Conservation (phyloP, 208 protist species). For the Spongospora subterranea region DNA sequence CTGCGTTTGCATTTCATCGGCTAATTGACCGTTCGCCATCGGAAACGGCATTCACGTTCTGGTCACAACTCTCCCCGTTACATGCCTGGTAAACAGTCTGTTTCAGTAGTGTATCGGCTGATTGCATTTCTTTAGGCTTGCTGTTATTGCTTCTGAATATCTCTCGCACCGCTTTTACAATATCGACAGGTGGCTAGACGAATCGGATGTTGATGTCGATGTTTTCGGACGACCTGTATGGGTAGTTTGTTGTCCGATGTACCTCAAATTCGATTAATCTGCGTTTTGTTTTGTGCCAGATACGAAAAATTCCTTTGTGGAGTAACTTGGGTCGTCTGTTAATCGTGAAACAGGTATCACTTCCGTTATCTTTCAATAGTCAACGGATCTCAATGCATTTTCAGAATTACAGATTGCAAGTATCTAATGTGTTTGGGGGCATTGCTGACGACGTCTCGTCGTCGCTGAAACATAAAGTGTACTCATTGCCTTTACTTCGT, state of each 20-base stretch:
- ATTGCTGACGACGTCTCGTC: not conserved
- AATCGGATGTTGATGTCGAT: not conserved
- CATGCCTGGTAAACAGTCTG: not conserved
- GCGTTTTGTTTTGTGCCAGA: not conserved
- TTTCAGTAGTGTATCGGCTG: not conserved
- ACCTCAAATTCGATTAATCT: no score
- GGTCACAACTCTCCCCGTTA: not conserved
- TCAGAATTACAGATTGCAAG: not conserved
- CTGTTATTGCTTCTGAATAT: not conserved
- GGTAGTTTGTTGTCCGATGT: no score
- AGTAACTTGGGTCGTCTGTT: not conserved
- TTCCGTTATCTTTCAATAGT: not conserved
- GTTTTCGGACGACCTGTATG: no score
- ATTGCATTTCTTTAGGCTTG: not conserved
- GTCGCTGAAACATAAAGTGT: not conserved
- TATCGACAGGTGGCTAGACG: not conserved
- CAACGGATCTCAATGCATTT: not conserved
- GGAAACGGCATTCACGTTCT: not conserved
- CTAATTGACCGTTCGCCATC: not conserved
- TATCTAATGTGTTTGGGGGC: not conserved
- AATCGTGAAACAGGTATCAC: not conserved
- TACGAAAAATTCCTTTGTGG: not conserved
- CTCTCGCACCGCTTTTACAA: not conserved
- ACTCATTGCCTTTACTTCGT: not conserved
- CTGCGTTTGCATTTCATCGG: constrained; percentile 16